Evolutionary conservation across 768 basidiomycete species (phyloP), one percentile per base, ranked within the genome.

Genomic region (Termitomyces sp.): DNA sequence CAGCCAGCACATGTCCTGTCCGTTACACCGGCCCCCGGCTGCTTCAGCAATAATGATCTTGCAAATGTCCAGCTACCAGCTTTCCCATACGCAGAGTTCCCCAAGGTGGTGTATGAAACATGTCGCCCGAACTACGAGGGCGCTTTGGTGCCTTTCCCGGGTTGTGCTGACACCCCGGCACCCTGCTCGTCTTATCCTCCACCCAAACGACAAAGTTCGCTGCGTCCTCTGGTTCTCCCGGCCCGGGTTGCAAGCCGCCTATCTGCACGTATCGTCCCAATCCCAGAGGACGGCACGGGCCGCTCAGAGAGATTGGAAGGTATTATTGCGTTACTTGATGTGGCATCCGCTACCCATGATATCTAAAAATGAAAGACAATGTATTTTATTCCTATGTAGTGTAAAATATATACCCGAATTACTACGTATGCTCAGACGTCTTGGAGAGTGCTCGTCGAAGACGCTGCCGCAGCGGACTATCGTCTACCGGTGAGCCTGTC

Each of bases 371-470:
- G 33, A 45, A 32, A 48, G 32, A 52, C n/a, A 16, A 1, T 52
- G 22, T 40, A 57, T 47, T 57, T 10, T 26, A n/a, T 52, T 26
- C 9, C 30, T 32, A 26, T 18, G 9, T 35, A 26, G 10, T 33
- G n/a, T 49, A 20, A 26, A 26, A 26, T 30, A 5, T 5, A 28
- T 22, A 38, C 16, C 11, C 10, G 10, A 20, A 41, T 16, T 14
- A 33, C 22, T 51, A 51, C 35, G 24, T 51, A 33, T 50, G 11
- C 26, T 57, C 52, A 5, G 68, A 63, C 8, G 64, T 28, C 51
- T 69, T 71, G 30, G 66, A 58, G 36, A 71, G 62, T 6, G 68
- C 70, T 32, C 61, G 61, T 51, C 66, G 65, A 16, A 71, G 63
- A 22, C 70, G 66, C 48, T 68, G 68, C 10, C 62, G 63, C 48